Evolutionary conservation across 2,329 filamentous ascomycete genomes (phyloP).

Genomic region (Periglandula ipomoeae): DNA sequence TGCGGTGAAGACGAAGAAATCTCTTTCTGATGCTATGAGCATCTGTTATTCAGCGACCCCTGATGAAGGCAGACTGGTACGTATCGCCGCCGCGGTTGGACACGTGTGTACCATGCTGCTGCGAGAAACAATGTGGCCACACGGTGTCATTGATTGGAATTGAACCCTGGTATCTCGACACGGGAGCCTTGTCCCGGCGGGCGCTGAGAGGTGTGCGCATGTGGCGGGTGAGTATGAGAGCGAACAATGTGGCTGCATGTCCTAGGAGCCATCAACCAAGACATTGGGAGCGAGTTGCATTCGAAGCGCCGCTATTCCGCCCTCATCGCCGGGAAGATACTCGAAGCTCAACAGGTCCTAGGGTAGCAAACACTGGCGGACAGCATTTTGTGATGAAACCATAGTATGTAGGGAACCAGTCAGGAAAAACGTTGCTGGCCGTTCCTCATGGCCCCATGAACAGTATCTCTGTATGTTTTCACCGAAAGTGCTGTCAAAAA

Average conservation of each 20-base stretch:
- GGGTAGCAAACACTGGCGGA: no score
- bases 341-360: no score
- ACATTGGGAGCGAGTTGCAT: no score
- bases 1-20: background rate
- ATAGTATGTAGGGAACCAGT: no score
- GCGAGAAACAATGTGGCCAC: background rate
- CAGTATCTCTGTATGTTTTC: no score
- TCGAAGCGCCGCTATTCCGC: no score
- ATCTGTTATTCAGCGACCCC: background rate
- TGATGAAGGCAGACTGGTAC: constrained; percentile 1
- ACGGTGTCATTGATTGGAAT: background rate
- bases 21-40: background rate
- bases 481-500: no score
- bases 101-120: constrained; percentile 7
- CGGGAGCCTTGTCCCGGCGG: constrained; percentile 3
- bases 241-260: background rate
- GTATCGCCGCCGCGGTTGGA: background rate
- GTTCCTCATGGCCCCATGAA: no score
- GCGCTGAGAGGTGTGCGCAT: background rate
- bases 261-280: no score
- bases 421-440: no score
- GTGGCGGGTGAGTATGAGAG: background rate
- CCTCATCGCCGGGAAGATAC: no score
- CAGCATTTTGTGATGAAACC: no score
- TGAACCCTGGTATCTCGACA: background rate